phyloP scores from a whole-genome alignment of 805 yeast genomes.

The Hanseniaspora singularis region DNA sequence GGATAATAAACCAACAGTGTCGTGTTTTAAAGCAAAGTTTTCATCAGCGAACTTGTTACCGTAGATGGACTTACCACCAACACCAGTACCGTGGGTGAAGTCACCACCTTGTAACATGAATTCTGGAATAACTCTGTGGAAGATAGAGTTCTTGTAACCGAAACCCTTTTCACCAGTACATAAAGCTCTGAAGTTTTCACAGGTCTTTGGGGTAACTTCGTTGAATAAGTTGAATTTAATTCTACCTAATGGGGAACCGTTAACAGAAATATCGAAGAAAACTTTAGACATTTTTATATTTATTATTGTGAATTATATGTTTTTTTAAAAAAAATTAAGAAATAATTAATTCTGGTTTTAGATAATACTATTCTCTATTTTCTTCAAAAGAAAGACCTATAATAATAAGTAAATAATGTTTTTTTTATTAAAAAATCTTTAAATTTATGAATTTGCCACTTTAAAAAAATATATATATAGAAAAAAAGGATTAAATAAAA shows the following conservation, averaged over 20 bases:
- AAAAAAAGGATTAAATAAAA: too few relatives aligned
- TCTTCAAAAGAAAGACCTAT: too few relatives aligned
- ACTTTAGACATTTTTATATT: conserved; percentile 47
- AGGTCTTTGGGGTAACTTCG: conserved; percentile 55
- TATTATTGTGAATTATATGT: not conserved
- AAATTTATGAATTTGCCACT: too few relatives aligned
- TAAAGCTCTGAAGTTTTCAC: conserved; percentile 70
- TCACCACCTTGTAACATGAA: conserved; percentile 97
- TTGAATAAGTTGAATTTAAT: conserved; percentile 30
- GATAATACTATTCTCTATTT: too few relatives aligned
- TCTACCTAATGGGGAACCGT: conserved; percentile 49
- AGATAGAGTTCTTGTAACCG: conserved; percentile 72
- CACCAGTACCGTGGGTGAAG: conserved; percentile 75
- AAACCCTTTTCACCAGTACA: conserved; percentile 83
- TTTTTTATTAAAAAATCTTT: too few relatives aligned
- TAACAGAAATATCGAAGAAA: conserved; percentile 70
- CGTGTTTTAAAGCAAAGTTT: conserved; percentile 63
- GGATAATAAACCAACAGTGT: conserved; percentile 68
- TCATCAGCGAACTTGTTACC: conserved; percentile 50
- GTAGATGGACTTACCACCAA: conserved; percentile 84
- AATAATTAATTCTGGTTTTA: too few relatives aligned
- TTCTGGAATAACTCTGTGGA: conserved; percentile 90
- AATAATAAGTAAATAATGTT: too few relatives aligned
- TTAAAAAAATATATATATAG: too few relatives aligned
- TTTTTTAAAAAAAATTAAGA: not conserved